Evolutionary conservation across 106 monocot species (phyloP).

Genomic region (Cymbidium sinense): DNA sequence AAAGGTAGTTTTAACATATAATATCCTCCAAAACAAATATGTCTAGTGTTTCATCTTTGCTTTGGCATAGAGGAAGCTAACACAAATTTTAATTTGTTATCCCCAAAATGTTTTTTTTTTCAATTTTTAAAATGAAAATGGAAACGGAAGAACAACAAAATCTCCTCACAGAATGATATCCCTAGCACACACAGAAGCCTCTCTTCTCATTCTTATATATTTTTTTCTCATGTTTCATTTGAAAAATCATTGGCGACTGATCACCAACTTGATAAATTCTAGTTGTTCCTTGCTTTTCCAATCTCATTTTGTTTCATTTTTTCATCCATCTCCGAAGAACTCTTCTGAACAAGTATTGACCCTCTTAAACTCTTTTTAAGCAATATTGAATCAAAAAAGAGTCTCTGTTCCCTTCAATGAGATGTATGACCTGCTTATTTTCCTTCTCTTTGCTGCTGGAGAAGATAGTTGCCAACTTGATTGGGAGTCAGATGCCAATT

Average conservation of each 20-base stretch:
- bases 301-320: neutral
- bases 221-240: neutral
- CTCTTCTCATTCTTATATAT: neutral
- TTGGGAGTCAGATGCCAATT: slow-evolving; percentile 27
- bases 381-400: neutral
- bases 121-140: neutral
- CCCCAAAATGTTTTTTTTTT: neutral
- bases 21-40: neutral
- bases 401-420: neutral
- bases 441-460: slow-evolving; percentile 55
- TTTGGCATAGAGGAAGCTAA: neutral
- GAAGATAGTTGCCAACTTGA: slow-evolving; percentile 26
- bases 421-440: slow-evolving; percentile 23
- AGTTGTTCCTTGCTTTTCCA: neutral
- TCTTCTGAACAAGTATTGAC: neutral
- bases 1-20: neutral
- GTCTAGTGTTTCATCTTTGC: neutral
- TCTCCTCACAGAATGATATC: no score
- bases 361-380: neutral
- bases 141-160: no score
- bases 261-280: neutral
- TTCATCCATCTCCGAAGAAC: neutral
- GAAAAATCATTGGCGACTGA: neutral
- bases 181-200: no score
- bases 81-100: neutral